phyloP scores from a whole-genome alignment of 495 filamentous ascomycete genomes.

The Parathielavia hyrcaniae region DNA sequence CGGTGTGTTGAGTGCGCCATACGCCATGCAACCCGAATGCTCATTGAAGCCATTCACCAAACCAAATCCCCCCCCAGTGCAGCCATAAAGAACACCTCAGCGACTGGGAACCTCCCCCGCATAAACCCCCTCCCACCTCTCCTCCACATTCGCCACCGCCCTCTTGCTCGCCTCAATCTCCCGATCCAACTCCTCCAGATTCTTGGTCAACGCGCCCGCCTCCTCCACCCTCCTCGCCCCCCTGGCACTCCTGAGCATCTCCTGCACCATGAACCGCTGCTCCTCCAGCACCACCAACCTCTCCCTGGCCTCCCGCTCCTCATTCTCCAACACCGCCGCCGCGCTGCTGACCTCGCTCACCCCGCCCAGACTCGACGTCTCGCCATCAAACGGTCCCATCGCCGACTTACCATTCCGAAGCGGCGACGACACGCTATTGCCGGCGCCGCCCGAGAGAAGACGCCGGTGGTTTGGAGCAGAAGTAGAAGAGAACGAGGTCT shows the following conservation, averaged over 20 bases:
- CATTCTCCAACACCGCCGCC: conserved; percentile 60
- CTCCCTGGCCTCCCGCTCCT: conserved; percentile 83
- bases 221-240: conserved; percentile 84
- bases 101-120: conserved; percentile 12
- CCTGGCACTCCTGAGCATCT: conserved; percentile 80
- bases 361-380: conserved; percentile 52
- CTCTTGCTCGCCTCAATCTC: conserved; percentile 68
- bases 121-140: conserved; percentile 47
- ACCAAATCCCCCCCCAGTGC: too few species aligned
- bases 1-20: too few species aligned
- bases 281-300: conserved; percentile 86
- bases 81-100: too few species aligned
- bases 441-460: conserved; percentile 29
- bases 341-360: conserved; percentile 54
- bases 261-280: conserved; percentile 82
- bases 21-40: too few species aligned
- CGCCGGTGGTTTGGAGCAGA: conserved; percentile 38
- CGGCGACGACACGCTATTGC: conserved; percentile 33
- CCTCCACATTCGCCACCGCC: conserved; percentile 51
- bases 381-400: conserved; percentile 37
- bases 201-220: conserved; percentile 68
- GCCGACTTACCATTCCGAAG: conserved; percentile 42
- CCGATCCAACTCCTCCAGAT: conserved; percentile 73
- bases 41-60: too few species aligned
- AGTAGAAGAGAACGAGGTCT: conserved; percentile 36